Percentiles rank a stretch among this genome's conserved stretches.
Conservation (phyloP, 2,329 filamentous ascomycete genomes). For the Fusarium odoratissimum region DNA sequence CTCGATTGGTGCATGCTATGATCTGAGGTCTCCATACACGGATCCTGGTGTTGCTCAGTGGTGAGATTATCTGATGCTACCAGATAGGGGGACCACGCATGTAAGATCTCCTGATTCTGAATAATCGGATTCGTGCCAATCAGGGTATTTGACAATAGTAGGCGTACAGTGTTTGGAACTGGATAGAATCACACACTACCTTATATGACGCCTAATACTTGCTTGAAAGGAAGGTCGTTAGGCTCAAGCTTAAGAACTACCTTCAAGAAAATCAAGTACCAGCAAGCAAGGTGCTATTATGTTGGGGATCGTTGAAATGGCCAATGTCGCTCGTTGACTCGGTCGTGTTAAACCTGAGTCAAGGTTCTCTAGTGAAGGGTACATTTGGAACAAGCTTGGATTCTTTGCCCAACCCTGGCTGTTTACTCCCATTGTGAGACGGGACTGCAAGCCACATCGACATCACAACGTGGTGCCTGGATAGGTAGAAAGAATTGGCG, state of each 20-base stretch:
- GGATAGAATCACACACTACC: background rate
- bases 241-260: background rate
- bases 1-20: background rate
- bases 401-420: constrained; percentile 2
- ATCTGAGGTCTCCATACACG: background rate
- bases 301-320: background rate
- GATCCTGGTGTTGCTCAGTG: constrained; percentile 4
- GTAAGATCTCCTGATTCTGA: constrained; percentile 35
- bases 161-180: background rate
- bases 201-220: background rate
- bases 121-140: background rate
- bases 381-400: constrained; percentile 18
- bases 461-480: background rate
- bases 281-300: background rate
- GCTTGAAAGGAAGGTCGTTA: background rate
- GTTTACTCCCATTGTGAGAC: constrained; percentile 2
- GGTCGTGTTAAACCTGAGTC: constrained; percentile 10
- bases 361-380: constrained; percentile 4
- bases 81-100: constrained; percentile 18
- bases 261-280: no score
- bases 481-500: background rate
- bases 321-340: background rate
- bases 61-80: constrained; percentile 3
- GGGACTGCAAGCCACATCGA: constrained; percentile 14
- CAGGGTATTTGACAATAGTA: background rate